Percentiles rank a stretch among this genome's conserved stretches.
Evolutionary conservation across 805 yeast genomes (phyloP).

Genomic region (Suhomyces xylopsoci): DNA sequence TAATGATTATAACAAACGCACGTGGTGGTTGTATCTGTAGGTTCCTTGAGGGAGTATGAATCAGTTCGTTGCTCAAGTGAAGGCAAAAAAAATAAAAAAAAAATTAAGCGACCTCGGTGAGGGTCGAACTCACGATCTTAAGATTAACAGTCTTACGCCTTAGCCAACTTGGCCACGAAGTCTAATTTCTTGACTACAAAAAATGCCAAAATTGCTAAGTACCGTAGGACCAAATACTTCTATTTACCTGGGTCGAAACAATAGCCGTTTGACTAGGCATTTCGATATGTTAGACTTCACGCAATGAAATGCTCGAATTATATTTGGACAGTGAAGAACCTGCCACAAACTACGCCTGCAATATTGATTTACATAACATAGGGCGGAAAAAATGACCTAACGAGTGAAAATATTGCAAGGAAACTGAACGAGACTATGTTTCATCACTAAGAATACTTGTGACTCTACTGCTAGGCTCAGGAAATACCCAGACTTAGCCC

Average conservation of each 20-base stretch:
- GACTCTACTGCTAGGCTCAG: background rate
- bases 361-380: background rate
- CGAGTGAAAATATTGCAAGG: background rate
- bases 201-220: background rate
- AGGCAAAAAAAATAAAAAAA: background rate
- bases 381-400: background rate
- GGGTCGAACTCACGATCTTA: constrained; percentile 14
- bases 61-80: background rate
- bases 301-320: no score
- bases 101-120: constrained; percentile 7
- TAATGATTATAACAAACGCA: background rate
- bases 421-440: no score
- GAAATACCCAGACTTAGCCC: background rate
- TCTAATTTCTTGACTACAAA: background rate
- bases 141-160: constrained; percentile 18
- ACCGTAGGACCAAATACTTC: no score
- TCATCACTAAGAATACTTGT: background rate
- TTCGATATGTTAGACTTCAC: no score
- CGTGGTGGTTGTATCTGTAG: background rate
- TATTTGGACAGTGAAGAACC: background rate
- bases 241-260: no score
- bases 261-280: no score
- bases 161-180: constrained; percentile 18
- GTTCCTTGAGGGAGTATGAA: background rate
- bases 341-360: background rate